Percentiles rank a stretch among this genome's conserved stretches.
Conservation (phyloP, 1,284 basidiomycete species). For the Marasmius fiardii region DNA sequence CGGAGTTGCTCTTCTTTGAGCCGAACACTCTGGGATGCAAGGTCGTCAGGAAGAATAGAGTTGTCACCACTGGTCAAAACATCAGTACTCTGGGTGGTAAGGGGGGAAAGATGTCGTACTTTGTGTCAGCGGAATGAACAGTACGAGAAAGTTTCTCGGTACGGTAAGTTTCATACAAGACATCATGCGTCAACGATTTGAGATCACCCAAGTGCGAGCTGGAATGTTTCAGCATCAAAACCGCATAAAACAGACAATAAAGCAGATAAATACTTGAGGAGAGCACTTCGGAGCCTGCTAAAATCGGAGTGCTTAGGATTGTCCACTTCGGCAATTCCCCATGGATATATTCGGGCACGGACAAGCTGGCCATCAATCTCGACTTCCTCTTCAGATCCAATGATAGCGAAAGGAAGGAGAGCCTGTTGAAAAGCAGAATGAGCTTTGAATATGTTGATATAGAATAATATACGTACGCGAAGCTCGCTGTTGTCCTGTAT, state of each 20-base stretch:
- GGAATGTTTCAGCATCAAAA: not conserved
- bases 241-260: not conserved
- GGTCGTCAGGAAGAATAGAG: slow-evolving; percentile 91
- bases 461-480: slow-evolving; percentile 47
- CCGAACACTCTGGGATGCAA: slow-evolving; percentile 94
- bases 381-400: slow-evolving; percentile 97
- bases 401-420: slow-evolving; percentile 94
- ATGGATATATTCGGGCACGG: slow-evolving; percentile 93
- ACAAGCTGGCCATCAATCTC: slow-evolving; percentile 90
- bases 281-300: slow-evolving; percentile 84
- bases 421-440: slow-evolving; percentile 42
- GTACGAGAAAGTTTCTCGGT: slow-evolving; percentile 97
- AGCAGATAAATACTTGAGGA: slow-evolving; percentile 63
- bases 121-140: slow-evolving; percentile 78
- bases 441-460: slow-evolving; percentile 6
- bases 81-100: slow-evolving; percentile 8
- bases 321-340: slow-evolving; percentile 98
- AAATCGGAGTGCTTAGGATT: slow-evolving; percentile 99
- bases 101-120: slow-evolving; percentile 44
- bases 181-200: slow-evolving; percentile 94
- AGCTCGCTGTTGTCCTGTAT: slow-evolving; percentile 97
- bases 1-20: slow-evolving; percentile 99
- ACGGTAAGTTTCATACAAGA: slow-evolving; percentile 94
- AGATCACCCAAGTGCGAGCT: slow-evolving; percentile 95
- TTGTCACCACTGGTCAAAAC: slow-evolving; percentile 56